Evolutionary conservation across 129 eudicot species (phyloP).

Genomic region (Flaveria ramosissima): DNA sequence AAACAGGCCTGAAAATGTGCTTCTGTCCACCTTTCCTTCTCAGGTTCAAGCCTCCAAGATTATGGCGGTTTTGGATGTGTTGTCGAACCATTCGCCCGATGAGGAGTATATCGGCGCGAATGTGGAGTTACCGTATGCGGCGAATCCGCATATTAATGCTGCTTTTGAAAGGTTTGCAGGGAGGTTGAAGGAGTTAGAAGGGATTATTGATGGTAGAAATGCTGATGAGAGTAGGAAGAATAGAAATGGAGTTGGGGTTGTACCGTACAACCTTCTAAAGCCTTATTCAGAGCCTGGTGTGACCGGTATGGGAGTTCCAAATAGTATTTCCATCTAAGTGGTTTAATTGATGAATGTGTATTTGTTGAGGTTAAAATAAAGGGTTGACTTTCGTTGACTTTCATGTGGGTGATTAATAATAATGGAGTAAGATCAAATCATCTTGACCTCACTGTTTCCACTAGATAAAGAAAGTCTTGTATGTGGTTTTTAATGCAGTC

Average conservation of each 20-base stretch:
- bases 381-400: neutral
- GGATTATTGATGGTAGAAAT: constrained; percentile 56
- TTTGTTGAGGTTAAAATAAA: neutral
- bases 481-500: too few species aligned
- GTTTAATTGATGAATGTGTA: neutral
- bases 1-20: constrained; percentile 44
- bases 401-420: too few species aligned
- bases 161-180: constrained; percentile 52
- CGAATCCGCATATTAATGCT: constrained; percentile 39
- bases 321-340: constrained; percentile 61
- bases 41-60: constrained; percentile 55
- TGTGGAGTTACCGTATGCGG: constrained; percentile 44
- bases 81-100: constrained; percentile 70
- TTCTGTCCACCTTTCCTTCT: constrained; percentile 50
- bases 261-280: constrained; percentile 66
- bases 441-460: too few species aligned
- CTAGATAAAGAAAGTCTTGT: too few species aligned
- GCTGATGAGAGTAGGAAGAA: constrained; percentile 40
- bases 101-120: constrained; percentile 73
- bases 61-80: constrained; percentile 58
- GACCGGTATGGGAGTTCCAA: constrained; percentile 71
- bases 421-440: too few species aligned
- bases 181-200: constrained; percentile 54
- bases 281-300: constrained; percentile 68
- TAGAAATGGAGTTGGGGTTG: constrained; percentile 71